A percentile compares a stretch with the other conserved stretches of the same genome.
Evolutionary conservation across 768 basidiomycete genomes (phyloP).

Genomic region (Mycena kentingensis): DNA sequence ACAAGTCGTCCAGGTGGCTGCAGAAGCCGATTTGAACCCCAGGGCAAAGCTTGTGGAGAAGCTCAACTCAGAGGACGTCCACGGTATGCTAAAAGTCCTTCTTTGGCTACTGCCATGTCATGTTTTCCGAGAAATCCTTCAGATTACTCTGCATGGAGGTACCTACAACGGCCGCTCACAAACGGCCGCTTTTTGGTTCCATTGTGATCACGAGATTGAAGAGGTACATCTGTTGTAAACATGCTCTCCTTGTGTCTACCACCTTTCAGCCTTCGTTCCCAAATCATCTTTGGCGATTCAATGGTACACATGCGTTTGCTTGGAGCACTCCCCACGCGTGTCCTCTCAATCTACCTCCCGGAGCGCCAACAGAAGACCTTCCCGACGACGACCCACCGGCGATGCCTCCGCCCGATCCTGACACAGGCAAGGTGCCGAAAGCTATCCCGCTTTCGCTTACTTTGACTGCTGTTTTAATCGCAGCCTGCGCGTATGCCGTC

Average conservation of each 20-base stretch:
- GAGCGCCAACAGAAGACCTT: conserved; percentile 2
- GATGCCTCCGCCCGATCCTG: conserved; percentile 9
- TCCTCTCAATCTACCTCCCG: conserved; percentile 10
- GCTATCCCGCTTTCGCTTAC: background rate
- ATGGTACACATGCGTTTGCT: conserved; percentile 14
- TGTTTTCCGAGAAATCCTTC: conserved; percentile 25
- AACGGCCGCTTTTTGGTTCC: conserved; percentile 33
- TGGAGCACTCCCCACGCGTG: conserved; percentile 18
- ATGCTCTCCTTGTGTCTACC: background rate
- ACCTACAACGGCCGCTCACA: conserved; percentile 30
- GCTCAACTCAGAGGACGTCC: conserved; percentile 15
- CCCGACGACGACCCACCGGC: conserved; percentile 15
- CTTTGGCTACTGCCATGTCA: background rate
- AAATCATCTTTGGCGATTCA: conserved; percentile 10
- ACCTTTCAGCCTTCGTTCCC: conserved; percentile 1
- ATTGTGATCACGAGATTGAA: conserved; percentile 28
- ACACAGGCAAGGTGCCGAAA: conserved; percentile 14
- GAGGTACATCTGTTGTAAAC: conserved; percentile 18
- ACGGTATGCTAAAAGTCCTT: conserved; percentile 9
- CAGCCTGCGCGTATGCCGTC: too few relatives aligned
- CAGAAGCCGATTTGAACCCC: conserved; percentile 18
- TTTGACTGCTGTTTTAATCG: background rate
- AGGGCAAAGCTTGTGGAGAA: conserved; percentile 24
- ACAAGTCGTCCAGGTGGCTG: conserved; percentile 31
- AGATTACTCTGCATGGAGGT: conserved; percentile 36